A percentile compares a stretch with the other conserved stretches of the same genome.
Conservation (phyloP, 495 filamentous ascomycete genomes). For the Lophiotrema nucula region DNA sequence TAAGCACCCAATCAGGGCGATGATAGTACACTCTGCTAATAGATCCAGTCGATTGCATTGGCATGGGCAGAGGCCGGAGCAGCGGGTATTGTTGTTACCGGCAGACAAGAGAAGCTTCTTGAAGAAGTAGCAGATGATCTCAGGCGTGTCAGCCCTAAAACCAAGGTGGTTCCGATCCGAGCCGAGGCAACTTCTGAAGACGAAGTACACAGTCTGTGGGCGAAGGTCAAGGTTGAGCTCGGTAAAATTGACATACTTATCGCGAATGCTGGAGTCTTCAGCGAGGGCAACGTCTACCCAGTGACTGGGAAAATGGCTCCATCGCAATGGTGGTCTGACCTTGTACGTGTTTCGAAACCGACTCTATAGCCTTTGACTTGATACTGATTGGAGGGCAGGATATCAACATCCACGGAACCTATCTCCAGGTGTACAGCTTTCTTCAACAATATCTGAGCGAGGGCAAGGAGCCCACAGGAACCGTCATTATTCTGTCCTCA, state of each 20-base stretch:
- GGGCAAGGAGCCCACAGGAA: slow-evolving; percentile 11
- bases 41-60: slow-evolving; percentile 17
- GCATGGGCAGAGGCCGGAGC: slow-evolving; percentile 21
- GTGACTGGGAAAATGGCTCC: slow-evolving; percentile 9
- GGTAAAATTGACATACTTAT: slow-evolving; percentile 28
- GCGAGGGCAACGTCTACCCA: slow-evolving; percentile 4
- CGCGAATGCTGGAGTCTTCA: slow-evolving; percentile 25
- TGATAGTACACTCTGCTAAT: no score
- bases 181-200: slow-evolving; percentile 16
- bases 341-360: slow-evolving; percentile 11
- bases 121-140: slow-evolving; percentile 7
- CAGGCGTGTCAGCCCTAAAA: slow-evolving; percentile 1
- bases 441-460: slow-evolving; percentile 8
- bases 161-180: slow-evolving; percentile 12
- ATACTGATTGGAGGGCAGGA: slow-evolving; percentile 14
- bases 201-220: slow-evolving; percentile 9
- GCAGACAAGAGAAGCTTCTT: slow-evolving; percentile 5
- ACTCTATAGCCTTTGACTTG: neutral
- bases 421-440: slow-evolving; percentile 23
- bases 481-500: slow-evolving; percentile 24
- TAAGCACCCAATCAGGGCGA: no score
- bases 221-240: slow-evolving; percentile 16
- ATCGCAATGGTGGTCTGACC: slow-evolving; percentile 25
- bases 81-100: slow-evolving; percentile 10
- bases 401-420: slow-evolving; percentile 26